These are phyloP conservation scores for Yarrowia divulgata DNA, from an alignment of 805 yeast genomes.

Conservation along the genomic window DNA sequence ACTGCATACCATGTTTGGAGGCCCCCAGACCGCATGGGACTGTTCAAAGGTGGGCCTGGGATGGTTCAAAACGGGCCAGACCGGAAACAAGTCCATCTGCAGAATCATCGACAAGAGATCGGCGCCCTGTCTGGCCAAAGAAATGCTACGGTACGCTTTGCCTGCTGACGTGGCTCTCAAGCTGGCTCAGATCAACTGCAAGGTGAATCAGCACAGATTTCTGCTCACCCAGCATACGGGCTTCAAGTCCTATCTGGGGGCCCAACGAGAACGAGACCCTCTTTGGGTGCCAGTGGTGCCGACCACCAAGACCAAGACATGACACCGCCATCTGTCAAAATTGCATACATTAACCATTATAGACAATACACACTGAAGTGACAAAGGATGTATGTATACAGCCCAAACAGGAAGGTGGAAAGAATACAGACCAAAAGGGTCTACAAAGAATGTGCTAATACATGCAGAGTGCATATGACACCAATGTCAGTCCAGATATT, in stretches of 20 bases:
- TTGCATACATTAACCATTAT: slow-evolving; percentile 18
- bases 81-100: slow-evolving; percentile 43
- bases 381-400: no score
- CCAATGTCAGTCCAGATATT: background rate
- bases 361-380: background rate
- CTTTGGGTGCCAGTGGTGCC: slow-evolving; percentile 4
- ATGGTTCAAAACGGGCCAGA: slow-evolving; percentile 41
- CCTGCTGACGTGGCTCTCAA: slow-evolving; percentile 43
- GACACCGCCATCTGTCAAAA: background rate
- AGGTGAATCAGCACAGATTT: slow-evolving; percentile 39
- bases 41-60: slow-evolving; percentile 43
- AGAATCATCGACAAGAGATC: slow-evolving; percentile 40
- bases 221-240: slow-evolving; percentile 28
- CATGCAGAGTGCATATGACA: background rate
- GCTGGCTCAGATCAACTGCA: slow-evolving; percentile 40
- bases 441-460: background rate
- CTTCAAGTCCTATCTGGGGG: slow-evolving; percentile 15
- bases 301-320: background rate
- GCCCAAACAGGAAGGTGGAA: slow-evolving; percentile 2
- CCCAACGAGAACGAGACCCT: slow-evolving; percentile 8
- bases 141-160: slow-evolving; percentile 12
- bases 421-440: background rate
- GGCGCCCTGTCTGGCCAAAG: slow-evolving; percentile 40
- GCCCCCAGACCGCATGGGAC: slow-evolving; percentile 43
- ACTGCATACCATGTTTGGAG: slow-evolving; percentile 41